phyloP scores from a whole-genome alignment of 2,329 filamentous ascomycete genomes.

The Fusarium begoniae region DNA sequence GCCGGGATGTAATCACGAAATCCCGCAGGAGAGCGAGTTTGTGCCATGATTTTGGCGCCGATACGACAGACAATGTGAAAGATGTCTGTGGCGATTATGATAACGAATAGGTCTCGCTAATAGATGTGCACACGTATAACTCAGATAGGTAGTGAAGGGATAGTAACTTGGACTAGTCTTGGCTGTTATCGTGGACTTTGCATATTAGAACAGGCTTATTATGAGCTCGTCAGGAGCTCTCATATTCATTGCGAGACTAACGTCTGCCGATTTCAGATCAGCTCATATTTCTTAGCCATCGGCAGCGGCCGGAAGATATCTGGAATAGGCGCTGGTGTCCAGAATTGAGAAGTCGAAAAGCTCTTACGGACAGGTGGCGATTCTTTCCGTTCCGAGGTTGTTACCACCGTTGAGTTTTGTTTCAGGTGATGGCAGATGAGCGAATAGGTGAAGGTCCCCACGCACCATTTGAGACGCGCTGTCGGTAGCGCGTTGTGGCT shows the following conservation, averaged over 20 bases:
- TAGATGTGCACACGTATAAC: not conserved
- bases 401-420: not conserved
- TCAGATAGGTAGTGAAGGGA: not conserved
- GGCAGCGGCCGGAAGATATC: not conserved
- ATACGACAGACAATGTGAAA: too few species aligned
- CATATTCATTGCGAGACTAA: not conserved
- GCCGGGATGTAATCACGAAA: constrained; percentile 25
- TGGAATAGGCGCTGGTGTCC: not conserved
- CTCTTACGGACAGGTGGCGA: not conserved
- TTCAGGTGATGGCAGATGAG: not conserved
- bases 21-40: not conserved
- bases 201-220: not conserved
- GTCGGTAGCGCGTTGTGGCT: not conserved
- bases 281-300: not conserved
- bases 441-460: constrained; percentile 9
- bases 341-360: not conserved
- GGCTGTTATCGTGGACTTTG: not conserved
- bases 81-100: not conserved
- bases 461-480: not conserved
- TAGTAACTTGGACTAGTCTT: not conserved
- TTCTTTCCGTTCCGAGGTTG: not conserved
- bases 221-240: not conserved
- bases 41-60: not conserved
- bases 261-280: not conserved
- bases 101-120: not conserved